Evolutionary conservation across 768 basidiomycete genomes (phyloP).

Genomic region (Podaxis sp.): DNA sequence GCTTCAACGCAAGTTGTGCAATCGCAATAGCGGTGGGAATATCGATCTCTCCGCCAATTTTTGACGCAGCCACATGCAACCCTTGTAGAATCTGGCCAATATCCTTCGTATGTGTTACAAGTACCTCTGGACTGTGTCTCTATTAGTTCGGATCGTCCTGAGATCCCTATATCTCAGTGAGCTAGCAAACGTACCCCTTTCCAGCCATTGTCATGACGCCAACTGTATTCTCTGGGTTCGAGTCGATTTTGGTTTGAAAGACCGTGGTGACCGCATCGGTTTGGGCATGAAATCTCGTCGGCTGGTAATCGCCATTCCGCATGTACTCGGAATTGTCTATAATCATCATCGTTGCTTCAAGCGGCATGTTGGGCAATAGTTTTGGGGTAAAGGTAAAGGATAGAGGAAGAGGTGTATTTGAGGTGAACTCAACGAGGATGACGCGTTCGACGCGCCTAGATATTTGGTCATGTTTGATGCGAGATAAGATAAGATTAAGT

Average conservation of each 20-base stretch:
- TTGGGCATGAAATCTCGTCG: conserved; percentile 88
- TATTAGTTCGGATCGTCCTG: conserved; percentile 1
- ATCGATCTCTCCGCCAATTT: conserved; percentile 81
- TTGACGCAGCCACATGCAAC: conserved; percentile 66
- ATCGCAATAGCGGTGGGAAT: conserved; percentile 90
- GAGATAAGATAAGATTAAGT: conserved; percentile 3
- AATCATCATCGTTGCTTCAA: conserved; percentile 97
- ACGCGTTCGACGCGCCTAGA: conserved; percentile 11
- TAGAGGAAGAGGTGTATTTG: conserved; percentile 8
- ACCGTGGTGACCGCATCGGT: conserved; percentile 87
- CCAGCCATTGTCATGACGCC: conserved; percentile 99
- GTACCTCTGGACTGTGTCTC: conserved; percentile 78
- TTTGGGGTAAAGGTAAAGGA: conserved; percentile 1
- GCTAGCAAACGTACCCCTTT: conserved; percentile 66
- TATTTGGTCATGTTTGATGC: conserved; percentile 12
- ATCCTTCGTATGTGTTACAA: conserved; percentile 95
- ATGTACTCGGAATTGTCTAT: conserved; percentile 98
- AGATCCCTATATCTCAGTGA: neutral
- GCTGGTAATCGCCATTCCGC: conserved; percentile 90
- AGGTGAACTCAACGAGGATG: conserved; percentile 3
- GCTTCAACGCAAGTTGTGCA: conserved; percentile 95
- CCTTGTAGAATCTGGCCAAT: conserved; percentile 87
- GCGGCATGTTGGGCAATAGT: conserved; percentile 65
- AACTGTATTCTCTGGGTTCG: conserved; percentile 97
- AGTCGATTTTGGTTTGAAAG: conserved; percentile 90